These are phyloP conservation scores for Amniculicola lignicola DNA, from an alignment of 495 filamentous ascomycete genomes.

Conservation along the genomic window DNA sequence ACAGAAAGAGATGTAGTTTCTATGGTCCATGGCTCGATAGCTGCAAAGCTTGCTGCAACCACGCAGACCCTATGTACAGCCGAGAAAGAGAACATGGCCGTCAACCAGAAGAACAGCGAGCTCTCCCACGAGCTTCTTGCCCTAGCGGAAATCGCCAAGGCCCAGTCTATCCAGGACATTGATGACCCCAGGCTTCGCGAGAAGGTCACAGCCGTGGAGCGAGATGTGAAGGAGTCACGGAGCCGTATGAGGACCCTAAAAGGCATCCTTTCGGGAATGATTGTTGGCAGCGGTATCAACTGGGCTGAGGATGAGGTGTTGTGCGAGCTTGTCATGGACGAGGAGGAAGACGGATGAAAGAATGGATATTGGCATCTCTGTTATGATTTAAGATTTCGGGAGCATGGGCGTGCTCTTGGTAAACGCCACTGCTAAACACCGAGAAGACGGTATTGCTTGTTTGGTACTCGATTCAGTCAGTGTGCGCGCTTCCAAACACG, in stretches of 20 bases:
- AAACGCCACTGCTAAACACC: too few species aligned
- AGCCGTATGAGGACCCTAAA: slow-evolving; percentile 72
- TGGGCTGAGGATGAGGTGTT: slow-evolving; percentile 73
- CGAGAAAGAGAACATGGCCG: slow-evolving; percentile 54
- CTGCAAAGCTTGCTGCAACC: slow-evolving; percentile 49
- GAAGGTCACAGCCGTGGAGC: slow-evolving; percentile 56
- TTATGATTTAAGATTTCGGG: too few species aligned
- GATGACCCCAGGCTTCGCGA: slow-evolving; percentile 50
- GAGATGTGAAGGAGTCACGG: slow-evolving; percentile 54
- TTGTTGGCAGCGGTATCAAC: slow-evolving; percentile 80
- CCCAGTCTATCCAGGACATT: slow-evolving; percentile 50
- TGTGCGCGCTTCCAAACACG: too few species aligned
- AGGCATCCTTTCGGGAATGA: slow-evolving; percentile 65
- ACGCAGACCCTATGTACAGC: slow-evolving; percentile 50
- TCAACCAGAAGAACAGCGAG: slow-evolving; percentile 58
- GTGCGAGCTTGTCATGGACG: slow-evolving; percentile 70
- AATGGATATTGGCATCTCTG: too few species aligned
- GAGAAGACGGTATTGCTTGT: too few species aligned
- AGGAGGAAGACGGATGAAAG: slow-evolving; percentile 52
- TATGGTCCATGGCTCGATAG: slow-evolving; percentile 56
- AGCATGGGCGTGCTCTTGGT: too few species aligned
- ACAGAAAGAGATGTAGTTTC: slow-evolving; percentile 65
- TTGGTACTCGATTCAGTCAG: too few species aligned
- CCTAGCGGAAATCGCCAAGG: slow-evolving; percentile 56
- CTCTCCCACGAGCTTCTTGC: slow-evolving; percentile 59